Conservation (phyloP, 306 rosid species). For the Gleditsia sinensis region DNA sequence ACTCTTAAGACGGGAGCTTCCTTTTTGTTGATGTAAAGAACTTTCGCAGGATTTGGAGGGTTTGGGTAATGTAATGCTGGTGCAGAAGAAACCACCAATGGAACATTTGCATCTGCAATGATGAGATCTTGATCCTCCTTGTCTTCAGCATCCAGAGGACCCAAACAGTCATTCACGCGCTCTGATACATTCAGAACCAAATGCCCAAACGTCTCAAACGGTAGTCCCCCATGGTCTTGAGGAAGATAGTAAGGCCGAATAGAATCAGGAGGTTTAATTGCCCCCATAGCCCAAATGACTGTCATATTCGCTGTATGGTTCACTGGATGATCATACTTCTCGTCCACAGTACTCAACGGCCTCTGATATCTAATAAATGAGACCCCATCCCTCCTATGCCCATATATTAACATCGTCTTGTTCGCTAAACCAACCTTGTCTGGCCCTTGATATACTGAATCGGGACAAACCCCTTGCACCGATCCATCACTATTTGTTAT, state of each 20-base stretch:
- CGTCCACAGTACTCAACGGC: slow-evolving; percentile 56
- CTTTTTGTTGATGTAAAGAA: slow-evolving; percentile 84
- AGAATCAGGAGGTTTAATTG: slow-evolving; percentile 72
- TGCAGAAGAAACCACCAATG: slow-evolving; percentile 62
- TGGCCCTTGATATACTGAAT: slow-evolving; percentile 54
- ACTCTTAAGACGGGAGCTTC: slow-evolving; percentile 88
- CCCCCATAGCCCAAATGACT: slow-evolving; percentile 91
- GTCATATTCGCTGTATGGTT: slow-evolving; percentile 52
- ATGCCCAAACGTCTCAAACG: slow-evolving; percentile 52
- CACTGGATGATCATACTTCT: slow-evolving; percentile 70
- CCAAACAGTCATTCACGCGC: slow-evolving; percentile 67
- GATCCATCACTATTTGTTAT: slow-evolving; percentile 45
- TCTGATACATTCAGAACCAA: slow-evolving; percentile 69
- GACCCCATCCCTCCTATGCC: slow-evolving; percentile 79
- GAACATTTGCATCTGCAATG: slow-evolving; percentile 72
- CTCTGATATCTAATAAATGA: slow-evolving; percentile 69
- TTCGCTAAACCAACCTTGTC: slow-evolving; percentile 51
- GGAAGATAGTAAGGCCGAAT: slow-evolving; percentile 79
- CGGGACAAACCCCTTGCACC: slow-evolving; percentile 86
- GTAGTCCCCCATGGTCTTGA: slow-evolving; percentile 70
- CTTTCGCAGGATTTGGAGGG: slow-evolving; percentile 83
- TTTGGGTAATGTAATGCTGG: slow-evolving; percentile 71
- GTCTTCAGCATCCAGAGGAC: slow-evolving; percentile 79
- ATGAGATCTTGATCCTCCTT: slow-evolving; percentile 88
- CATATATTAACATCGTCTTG: slow-evolving; percentile 61